phyloP scores from a whole-genome alignment of 2,329 filamentous ascomycete genomes.

The Fusarium clavum region DNA sequence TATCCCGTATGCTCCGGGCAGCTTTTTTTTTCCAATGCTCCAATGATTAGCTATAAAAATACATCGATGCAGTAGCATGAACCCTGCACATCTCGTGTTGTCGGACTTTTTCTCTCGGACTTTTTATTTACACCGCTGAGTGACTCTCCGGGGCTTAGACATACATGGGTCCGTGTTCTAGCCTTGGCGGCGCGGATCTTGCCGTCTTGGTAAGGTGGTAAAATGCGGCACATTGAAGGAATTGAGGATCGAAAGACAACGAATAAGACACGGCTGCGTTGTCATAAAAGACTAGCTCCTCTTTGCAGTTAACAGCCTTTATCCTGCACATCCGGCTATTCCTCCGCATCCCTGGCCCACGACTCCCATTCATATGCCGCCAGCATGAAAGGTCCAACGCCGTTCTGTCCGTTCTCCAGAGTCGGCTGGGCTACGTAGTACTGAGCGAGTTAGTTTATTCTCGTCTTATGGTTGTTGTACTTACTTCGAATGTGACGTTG shows the following conservation, averaged over 20 bases:
- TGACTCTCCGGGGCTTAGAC: not conserved
- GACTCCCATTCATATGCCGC: slow-evolving; percentile 40
- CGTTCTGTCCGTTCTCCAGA: slow-evolving; percentile 32
- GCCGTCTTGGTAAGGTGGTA: not conserved
- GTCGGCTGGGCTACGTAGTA: slow-evolving; percentile 28
- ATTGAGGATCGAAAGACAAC: not conserved
- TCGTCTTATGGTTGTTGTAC: not conserved
- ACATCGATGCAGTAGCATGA: not conserved
- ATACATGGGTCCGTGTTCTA: not conserved
- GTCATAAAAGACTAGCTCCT: not conserved
- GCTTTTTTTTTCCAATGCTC: too few species aligned
- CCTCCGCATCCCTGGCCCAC: slow-evolving; percentile 14
- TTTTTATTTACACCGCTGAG: not conserved
- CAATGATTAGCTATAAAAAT: too few species aligned
- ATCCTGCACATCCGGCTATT: too few species aligned
- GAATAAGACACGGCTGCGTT: not conserved
- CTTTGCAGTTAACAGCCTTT: not conserved
- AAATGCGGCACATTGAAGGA: not conserved
- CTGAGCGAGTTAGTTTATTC: not conserved
- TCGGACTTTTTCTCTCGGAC: not conserved
- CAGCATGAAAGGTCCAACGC: slow-evolving; percentile 37
- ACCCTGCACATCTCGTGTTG: not conserved
- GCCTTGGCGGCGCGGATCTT: not conserved
- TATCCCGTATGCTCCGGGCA: too few species aligned
- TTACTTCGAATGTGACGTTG: slow-evolving; percentile 61